Evolutionary conservation across 805 yeast species (phyloP).

Genomic region (Saccharomycopsis sp.): DNA sequence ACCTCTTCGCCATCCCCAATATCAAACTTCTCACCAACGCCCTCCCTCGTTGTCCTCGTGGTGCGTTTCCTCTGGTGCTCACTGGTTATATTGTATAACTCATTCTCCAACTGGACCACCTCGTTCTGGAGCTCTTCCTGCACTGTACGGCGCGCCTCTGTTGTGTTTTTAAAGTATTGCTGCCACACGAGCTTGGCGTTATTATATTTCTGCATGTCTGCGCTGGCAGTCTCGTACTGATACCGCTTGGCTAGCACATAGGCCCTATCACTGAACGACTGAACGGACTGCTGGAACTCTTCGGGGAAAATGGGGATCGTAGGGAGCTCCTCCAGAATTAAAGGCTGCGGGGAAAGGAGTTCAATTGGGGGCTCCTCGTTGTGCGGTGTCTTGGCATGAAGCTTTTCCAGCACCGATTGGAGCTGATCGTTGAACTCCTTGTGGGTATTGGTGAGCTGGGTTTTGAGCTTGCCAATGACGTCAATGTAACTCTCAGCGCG

Average conservation of each 20-base stretch:
- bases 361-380: no score
- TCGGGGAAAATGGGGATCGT: slow-evolving; percentile 7
- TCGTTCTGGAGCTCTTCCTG: slow-evolving; percentile 1
- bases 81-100: slow-evolving; percentile 7
- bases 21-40: no score
- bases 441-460: not conserved
- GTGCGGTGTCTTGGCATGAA: no score
- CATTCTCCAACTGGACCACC: slow-evolving; percentile 8
- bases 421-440: not conserved
- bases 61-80: no score
- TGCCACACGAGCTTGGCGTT: slow-evolving; percentile 9
- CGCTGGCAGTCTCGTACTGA: slow-evolving; percentile 8
- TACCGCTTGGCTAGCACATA: not conserved
- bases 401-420: no score
- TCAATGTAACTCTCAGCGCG: slow-evolving; percentile 2
- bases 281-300: slow-evolving; percentile 1
- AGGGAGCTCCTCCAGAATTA: no score
- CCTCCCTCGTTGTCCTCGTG: no score
- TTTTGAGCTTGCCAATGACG: not conserved
- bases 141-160: not conserved
- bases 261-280: not conserved
- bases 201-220: slow-evolving; percentile 4
- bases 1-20: no score
- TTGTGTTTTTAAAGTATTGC: slow-evolving; percentile 4
- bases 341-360: no score